Evolutionary conservation across 805 yeast genomes (phyloP), one percentile per base, ranked within the genome.

Genomic region (Kodamaea sagamina): DNA sequence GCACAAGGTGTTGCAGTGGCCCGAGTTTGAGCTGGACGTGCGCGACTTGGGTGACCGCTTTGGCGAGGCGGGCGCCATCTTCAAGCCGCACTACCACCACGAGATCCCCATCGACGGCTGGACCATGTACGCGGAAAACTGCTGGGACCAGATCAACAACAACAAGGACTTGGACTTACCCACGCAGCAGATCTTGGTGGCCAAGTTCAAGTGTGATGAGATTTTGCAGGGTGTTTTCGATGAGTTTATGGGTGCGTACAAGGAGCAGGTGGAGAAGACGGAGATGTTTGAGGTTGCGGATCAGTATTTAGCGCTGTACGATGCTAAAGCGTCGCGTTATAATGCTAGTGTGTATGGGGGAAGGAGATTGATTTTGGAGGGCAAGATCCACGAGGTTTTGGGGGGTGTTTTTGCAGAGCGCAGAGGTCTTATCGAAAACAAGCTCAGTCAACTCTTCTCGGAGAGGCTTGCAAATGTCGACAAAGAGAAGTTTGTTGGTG

Each of bases 131-230:
- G 89, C 97, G 1, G 84, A 81, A 42, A 86, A 83, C 57, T 83
- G 96, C 51, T 93, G 99, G 99, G 83, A 86, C 40, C 96, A 89
- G 63, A 93, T 93, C 55, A 96, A 89, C 61, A 74, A 77, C 48
- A 93, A 93, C 67, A 90, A 89, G 64, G 99, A 93, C 61, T 77
- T 93, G 49, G 99, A 93, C 65, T 74, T 93, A 51, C 99, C 99
- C 19, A 90, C 98, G 1, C 99, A 93, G 59, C 99, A 93, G 62
- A 86, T 88, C 24, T 72, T 93, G 47, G 98, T 93, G 17, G 96
- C 99, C 6, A 79, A 93, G 54, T 92, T 89, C 67, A 82, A 96
- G 57, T 92, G 98, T 62, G 96, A 89, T 57, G 98, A 93, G 63
- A 86, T 93, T 37, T 75, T 84, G 16, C 66, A 72, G 32, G 47